These are phyloP conservation scores for Royoungia palumana DNA, from an alignment of 768 basidiomycete genomes.

Conservation along the genomic window DNA sequence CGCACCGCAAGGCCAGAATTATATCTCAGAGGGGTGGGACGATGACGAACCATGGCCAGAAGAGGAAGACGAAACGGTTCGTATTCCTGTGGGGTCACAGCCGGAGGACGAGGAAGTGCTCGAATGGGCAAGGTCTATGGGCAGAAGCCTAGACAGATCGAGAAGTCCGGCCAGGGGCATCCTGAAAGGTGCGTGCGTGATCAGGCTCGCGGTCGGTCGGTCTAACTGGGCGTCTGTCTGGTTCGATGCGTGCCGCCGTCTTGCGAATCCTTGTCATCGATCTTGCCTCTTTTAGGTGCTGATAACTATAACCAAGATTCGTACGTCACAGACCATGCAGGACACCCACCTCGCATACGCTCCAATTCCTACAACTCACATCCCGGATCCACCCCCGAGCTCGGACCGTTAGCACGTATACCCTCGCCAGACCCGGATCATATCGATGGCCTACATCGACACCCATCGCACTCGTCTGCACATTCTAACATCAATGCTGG, in stretches of 20 bases:
- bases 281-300: conserved; percentile 47
- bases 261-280: not conserved
- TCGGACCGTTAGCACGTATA: conserved; percentile 76
- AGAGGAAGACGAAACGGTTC: conserved; percentile 72
- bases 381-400: conserved; percentile 45
- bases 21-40: conserved; percentile 66
- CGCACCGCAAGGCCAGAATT: conserved; percentile 33
- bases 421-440: conserved; percentile 83
- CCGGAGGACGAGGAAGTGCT: conserved; percentile 57
- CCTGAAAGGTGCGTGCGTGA: conserved; percentile 56
- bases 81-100: conserved; percentile 27
- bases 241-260: not conserved
- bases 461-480: conserved; percentile 53
- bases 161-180: conserved; percentile 77
- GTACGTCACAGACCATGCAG: conserved; percentile 42
- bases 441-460: conserved; percentile 81
- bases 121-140: conserved; percentile 74
- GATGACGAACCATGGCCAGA: conserved; percentile 79
- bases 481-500: conserved; percentile 27
- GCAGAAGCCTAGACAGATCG: conserved; percentile 67
- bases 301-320: conserved; percentile 62
- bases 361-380: conserved; percentile 80
- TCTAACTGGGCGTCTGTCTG: conserved; percentile 7
- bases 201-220: not conserved
- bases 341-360: conserved; percentile 52